phyloP scores from a whole-genome alignment of 2,329 filamentous ascomycete species.

The Phoma sp. region DNA sequence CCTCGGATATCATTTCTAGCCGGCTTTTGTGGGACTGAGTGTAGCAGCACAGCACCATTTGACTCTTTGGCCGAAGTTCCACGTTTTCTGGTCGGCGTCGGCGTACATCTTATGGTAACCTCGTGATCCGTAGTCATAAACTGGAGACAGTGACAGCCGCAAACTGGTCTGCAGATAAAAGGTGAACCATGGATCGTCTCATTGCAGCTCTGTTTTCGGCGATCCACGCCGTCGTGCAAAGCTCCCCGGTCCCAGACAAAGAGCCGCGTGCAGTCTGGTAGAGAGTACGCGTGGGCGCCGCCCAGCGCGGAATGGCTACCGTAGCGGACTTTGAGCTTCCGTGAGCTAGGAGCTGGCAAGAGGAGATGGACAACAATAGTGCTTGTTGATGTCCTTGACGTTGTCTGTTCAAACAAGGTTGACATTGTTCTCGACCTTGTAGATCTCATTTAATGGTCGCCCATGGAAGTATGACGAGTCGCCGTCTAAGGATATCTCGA shows the following conservation, averaged over 20 bases:
- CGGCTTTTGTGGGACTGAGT: neutral
- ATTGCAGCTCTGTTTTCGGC: neutral
- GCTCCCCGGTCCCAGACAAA: neutral
- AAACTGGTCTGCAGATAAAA: neutral
- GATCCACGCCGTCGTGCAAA: conserved; percentile 3
- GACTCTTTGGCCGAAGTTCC: neutral
- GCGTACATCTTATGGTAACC: neutral
- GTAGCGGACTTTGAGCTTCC: neutral
- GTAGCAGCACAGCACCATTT: neutral
- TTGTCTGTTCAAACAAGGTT: neutral
- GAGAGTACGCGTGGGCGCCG: conserved; percentile 2
- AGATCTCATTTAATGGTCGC: neutral
- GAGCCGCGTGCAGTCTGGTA: conserved; percentile 4
- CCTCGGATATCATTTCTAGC: conserved; percentile 5
- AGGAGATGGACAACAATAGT: neutral
- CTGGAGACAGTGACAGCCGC: neutral
- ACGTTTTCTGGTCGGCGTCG: neutral
- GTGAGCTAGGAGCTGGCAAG: neutral
- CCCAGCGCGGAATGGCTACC: conserved; percentile 6
- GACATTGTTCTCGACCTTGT: neutral
- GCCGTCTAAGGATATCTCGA: neutral
- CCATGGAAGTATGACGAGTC: too few species aligned
- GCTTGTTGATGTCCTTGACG: neutral
- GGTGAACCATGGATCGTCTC: conserved; percentile 12
- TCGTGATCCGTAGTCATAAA: neutral